Conservation (phyloP, 306 rosid genomes). For the Glycine latifolia region DNA sequence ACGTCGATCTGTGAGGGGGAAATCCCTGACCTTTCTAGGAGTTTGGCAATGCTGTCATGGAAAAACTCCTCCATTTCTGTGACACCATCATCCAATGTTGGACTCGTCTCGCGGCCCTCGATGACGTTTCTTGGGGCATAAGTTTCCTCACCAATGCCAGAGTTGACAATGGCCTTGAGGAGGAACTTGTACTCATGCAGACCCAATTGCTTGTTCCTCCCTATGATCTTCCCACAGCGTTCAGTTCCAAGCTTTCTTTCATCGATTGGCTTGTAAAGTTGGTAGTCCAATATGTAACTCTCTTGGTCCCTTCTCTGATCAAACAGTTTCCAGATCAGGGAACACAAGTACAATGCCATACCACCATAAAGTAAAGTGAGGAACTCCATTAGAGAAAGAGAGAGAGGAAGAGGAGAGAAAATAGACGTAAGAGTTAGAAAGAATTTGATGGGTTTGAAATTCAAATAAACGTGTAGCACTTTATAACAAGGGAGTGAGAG, state of each 20-base stretch:
- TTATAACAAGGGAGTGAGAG: conserved; percentile 44
- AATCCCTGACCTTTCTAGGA: conserved; percentile 57
- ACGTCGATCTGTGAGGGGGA: conserved; percentile 75
- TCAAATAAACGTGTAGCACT: neutral
- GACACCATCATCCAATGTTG: conserved; percentile 57
- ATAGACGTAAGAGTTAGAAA: conserved; percentile 9
- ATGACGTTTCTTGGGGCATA: conserved; percentile 77
- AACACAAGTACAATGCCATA: conserved; percentile 51
- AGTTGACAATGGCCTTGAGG: conserved; percentile 85
- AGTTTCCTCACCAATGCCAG: conserved; percentile 95
- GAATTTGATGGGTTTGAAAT: conserved; percentile 42
- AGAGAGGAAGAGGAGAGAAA: neutral
- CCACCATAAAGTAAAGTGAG: conserved; percentile 52
- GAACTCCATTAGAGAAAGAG: conserved; percentile 63
- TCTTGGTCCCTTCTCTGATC: conserved; percentile 61
- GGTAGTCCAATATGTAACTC: conserved; percentile 79
- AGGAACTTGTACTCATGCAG: conserved; percentile 75
- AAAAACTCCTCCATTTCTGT: conserved; percentile 84
- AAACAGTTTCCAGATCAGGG: conserved; percentile 64
- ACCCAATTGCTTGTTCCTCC: conserved; percentile 60
- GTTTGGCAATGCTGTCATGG: conserved; percentile 60
- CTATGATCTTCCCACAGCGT: conserved; percentile 62
- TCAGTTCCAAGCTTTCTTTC: conserved; percentile 77
- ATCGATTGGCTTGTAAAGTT: conserved; percentile 73
- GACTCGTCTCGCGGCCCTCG: conserved; percentile 59